Conservation (phyloP, 345 rosid species). For the Combretum micranthum region DNA sequence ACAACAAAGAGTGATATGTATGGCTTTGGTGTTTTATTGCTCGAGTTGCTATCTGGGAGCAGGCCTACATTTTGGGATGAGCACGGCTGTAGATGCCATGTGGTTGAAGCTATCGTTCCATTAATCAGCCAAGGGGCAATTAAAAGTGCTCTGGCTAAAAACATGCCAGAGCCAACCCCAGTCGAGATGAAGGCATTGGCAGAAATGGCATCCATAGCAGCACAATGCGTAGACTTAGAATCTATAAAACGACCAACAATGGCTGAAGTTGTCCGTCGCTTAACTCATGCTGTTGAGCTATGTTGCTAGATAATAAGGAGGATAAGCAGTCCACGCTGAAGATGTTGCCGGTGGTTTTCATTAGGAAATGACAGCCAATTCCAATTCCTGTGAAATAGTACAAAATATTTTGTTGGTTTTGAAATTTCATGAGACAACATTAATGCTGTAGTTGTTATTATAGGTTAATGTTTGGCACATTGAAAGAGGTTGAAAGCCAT, state of each 20-base stretch:
- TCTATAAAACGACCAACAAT: conserved; percentile 3
- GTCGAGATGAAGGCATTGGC: conserved; percentile 4
- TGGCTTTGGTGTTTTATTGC: conserved; percentile 9
- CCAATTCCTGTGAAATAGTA: too few species aligned
- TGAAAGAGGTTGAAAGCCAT: too few species aligned
- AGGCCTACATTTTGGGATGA: not conserved
- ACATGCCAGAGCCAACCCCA: not conserved
- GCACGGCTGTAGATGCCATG: not conserved
- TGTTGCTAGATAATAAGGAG: too few species aligned
- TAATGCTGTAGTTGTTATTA: too few species aligned
- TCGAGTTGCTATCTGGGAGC: conserved; percentile 8
- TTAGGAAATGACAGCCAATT: too few species aligned
- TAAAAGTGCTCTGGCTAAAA: conserved; percentile 6
- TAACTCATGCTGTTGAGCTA: not conserved
- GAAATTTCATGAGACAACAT: too few species aligned
- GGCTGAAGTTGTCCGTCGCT: conserved; percentile 3
- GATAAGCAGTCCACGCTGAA: too few species aligned
- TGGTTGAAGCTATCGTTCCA: not conserved
- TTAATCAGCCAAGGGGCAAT: not conserved
- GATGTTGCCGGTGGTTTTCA: too few species aligned
- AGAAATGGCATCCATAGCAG: conserved; percentile 4
- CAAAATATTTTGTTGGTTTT: too few species aligned
- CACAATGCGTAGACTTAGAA: not conserved
- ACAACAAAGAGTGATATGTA: conserved; percentile 10
- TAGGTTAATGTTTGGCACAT: too few species aligned